Evolutionary conservation across 139 green algal genomes (phyloP).

Genomic region (Mychonastes homosphaera): DNA sequence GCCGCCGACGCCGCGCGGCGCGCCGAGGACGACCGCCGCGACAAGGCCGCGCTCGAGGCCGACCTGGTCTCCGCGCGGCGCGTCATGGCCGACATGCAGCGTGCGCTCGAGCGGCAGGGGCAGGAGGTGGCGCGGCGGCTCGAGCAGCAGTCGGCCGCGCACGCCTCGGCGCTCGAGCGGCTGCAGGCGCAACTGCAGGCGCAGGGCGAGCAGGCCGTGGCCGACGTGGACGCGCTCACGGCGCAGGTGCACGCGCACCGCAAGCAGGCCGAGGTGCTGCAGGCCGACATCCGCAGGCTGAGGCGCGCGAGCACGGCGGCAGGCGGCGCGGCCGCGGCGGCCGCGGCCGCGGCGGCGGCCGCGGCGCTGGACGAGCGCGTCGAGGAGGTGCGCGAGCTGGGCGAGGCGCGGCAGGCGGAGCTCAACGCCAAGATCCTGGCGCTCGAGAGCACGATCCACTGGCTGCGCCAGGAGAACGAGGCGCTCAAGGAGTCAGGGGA

Average conservation of each 20-base stretch:
- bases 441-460: constrained; percentile 46
- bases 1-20: no score
- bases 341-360: constrained; percentile 1
- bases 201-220: constrained; percentile 1
- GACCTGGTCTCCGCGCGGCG: not conserved
- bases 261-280: constrained; percentile 13
- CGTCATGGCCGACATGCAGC: constrained; percentile 3
- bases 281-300: constrained; percentile 5
- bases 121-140: constrained; percentile 4
- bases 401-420: constrained; percentile 57
- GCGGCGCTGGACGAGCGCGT: constrained; percentile 25
- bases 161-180: not conserved
- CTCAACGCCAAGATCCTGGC: constrained; percentile 42
- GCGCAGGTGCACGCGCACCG: constrained; percentile 1
- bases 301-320: not conserved
- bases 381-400: constrained; percentile 64
- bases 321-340: not conserved
- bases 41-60: not conserved
- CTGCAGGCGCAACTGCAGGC: constrained; percentile 7
- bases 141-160: not conserved
- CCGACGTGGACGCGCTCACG: constrained; percentile 15
- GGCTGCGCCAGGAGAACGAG: constrained; percentile 39
- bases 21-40: no score
- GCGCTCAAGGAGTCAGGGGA: constrained; percentile 17
- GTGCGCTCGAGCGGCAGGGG: constrained; percentile 1